A percentile compares a stretch with the other conserved stretches of the same genome.
Conservation (phyloP, 495 filamentous ascomycete genomes). For the Cercophora newfieldiana region DNA sequence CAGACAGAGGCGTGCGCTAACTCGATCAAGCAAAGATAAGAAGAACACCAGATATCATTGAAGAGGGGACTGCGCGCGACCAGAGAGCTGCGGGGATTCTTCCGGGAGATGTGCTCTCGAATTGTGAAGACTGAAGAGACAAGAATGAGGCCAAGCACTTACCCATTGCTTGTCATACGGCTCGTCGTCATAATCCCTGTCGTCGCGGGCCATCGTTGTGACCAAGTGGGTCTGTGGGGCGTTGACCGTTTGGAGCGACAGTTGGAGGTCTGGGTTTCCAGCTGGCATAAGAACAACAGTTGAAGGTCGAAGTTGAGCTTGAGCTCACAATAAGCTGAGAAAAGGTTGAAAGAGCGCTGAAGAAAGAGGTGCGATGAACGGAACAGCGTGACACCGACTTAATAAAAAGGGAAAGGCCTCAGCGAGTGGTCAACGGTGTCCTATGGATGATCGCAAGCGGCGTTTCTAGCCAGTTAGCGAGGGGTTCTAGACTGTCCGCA, state of each 20-base stretch:
- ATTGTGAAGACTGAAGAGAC: not conserved
- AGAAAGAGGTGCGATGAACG: constrained; percentile 3
- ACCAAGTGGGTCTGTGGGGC: not conserved
- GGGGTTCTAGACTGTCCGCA: not conserved
- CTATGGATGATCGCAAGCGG: constrained; percentile 7
- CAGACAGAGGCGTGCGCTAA: not conserved
- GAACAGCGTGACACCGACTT: constrained; percentile 8
- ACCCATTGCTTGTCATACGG: constrained; percentile 33
- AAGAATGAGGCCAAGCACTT: constrained; percentile 10
- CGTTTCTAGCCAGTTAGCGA: not conserved
- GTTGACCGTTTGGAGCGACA: not conserved
- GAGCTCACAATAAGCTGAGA: not conserved
- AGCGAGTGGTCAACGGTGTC: not conserved
- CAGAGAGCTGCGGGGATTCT: not conserved
- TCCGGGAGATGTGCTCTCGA: not conserved
- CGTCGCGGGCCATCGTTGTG: not conserved
- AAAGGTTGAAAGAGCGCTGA: not conserved
- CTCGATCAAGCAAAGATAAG: not conserved
- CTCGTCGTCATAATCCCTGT: constrained; percentile 17
- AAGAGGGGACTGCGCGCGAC: not conserved
- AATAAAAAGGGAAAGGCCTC: not conserved
- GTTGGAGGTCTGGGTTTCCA: too few species aligned
- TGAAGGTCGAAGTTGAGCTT: not conserved
- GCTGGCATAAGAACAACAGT: too few species aligned
- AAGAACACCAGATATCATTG: not conserved